phyloP scores from a whole-genome alignment of 2,329 filamentous ascomycete species.

The Colletotrichum lentis region DNA sequence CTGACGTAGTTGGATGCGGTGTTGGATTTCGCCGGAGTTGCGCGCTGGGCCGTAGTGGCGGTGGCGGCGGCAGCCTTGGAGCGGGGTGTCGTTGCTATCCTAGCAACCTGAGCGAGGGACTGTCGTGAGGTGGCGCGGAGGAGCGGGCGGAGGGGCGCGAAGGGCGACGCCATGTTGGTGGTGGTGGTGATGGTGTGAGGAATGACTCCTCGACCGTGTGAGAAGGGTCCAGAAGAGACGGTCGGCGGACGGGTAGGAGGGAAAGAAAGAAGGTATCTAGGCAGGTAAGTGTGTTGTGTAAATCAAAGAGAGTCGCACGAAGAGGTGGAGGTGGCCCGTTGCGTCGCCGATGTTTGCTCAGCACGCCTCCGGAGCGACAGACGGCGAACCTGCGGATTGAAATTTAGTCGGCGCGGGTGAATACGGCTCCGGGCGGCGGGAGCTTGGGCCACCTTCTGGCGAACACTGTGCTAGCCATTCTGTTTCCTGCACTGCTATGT shows the following conservation, averaged over 20 bases:
- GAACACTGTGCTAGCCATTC: constrained; percentile 14
- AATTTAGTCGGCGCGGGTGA: constrained; percentile 32
- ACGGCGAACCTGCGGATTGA: constrained; percentile 26
- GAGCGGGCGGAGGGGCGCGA: constrained; percentile 30
- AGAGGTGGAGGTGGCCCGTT: not conserved
- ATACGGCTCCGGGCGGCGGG: constrained; percentile 18
- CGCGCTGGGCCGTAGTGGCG: not conserved
- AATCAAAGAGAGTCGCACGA: not conserved
- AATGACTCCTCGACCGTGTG: too few relatives aligned
- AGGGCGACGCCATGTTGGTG: constrained; percentile 34
- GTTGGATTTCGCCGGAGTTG: not conserved
- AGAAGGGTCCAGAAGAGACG: too few relatives aligned
- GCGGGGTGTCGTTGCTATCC: constrained; percentile 4
- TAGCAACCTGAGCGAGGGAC: constrained; percentile 3
- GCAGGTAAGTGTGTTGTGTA: too few relatives aligned
- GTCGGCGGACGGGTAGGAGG: not conserved
- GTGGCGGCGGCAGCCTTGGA: constrained; percentile 10
- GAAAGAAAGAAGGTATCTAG: too few relatives aligned
- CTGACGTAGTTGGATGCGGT: not conserved
- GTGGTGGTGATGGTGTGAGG: not conserved
- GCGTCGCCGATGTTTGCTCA: not conserved
- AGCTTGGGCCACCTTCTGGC: constrained; percentile 28
- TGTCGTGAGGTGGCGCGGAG: constrained; percentile 13
- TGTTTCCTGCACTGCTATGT: not conserved
- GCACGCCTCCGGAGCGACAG: not conserved